phyloP scores from a whole-genome alignment of 768 basidiomycete genomes.

The Tylopilus vinaceipallidus region DNA sequence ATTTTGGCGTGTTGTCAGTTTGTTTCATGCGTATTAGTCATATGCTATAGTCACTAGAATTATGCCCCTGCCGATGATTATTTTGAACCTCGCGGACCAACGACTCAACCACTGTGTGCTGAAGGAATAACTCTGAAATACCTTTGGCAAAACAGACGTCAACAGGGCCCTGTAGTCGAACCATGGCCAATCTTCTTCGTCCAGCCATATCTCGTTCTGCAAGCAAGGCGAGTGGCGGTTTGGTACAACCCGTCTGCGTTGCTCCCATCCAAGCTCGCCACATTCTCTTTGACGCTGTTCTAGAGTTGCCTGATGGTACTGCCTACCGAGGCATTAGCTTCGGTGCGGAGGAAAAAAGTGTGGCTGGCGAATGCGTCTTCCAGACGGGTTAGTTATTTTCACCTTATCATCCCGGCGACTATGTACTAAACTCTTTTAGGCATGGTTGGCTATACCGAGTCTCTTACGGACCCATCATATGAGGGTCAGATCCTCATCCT shows the following conservation, averaged over 20 bases:
- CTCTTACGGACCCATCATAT: constrained; percentile 97
- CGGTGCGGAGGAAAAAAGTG: constrained; percentile 86
- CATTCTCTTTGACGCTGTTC: constrained; percentile 54
- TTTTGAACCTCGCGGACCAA: too few species aligned
- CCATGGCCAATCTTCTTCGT: constrained; percentile 32
- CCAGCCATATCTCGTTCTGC: constrained; percentile 46
- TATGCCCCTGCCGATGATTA: too few species aligned
- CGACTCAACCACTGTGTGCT: too few species aligned
- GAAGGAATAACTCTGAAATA: too few species aligned
- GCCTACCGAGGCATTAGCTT: constrained; percentile 89
- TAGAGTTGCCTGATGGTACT: constrained; percentile 89
- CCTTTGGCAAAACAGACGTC: too few species aligned
- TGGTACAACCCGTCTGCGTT: constrained; percentile 36
- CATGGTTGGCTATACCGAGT: constrained; percentile 99
- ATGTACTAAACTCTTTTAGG: constrained; percentile 48
- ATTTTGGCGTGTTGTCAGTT: not conserved
- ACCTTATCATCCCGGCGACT: constrained; percentile 5
- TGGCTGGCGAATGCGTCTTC: constrained; percentile 98
- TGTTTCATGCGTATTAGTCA: too few species aligned
- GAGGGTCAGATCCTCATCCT: constrained; percentile 96
- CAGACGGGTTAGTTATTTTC: constrained; percentile 78
- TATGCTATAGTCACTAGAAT: too few species aligned
- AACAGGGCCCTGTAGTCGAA: too few species aligned
- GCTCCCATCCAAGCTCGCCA: constrained; percentile 25
- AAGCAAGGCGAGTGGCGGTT: constrained; percentile 36